These are phyloP conservation scores for Penicillium riverlandense DNA, from an alignment of 495 filamentous ascomycete genomes.

Conservation along the genomic window DNA sequence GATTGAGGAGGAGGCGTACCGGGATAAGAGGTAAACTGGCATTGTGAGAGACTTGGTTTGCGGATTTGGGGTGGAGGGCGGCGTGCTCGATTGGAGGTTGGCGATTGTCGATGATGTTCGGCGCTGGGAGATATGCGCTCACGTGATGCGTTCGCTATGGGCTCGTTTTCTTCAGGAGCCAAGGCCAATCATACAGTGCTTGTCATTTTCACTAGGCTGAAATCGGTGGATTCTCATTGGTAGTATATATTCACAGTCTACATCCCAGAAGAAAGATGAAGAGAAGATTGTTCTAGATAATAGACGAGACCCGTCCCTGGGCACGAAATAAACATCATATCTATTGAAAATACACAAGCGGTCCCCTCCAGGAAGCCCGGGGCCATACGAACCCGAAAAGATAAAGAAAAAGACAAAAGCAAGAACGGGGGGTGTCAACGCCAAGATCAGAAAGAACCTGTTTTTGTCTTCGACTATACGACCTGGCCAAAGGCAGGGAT, in stretches of 20 bases:
- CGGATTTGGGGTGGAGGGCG: no score
- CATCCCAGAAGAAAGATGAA: no score
- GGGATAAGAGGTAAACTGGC: conserved; percentile 36
- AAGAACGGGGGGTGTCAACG: conserved; percentile 14
- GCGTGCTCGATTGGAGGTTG: no score
- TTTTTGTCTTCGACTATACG: conserved; percentile 33
- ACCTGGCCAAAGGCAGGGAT: conserved; percentile 65
- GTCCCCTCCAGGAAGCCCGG: not conserved
- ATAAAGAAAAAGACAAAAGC: conserved; percentile 2
- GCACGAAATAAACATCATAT: conserved; percentile 5
- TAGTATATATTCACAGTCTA: no score
- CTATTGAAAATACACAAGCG: conserved; percentile 9
- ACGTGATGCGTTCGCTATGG: no score
- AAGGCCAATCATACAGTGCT: no score
- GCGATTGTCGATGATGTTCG: not conserved
- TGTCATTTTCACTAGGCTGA: no score
- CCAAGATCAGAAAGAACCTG: conserved; percentile 13
- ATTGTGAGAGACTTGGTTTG: conserved; percentile 8
- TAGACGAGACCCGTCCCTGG: not conserved
- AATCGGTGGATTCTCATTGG: no score
- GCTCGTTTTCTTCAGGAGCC: no score
- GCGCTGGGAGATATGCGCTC: not conserved
- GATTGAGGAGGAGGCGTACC: conserved; percentile 17
- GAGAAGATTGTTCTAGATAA: no score
- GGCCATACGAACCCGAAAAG: not conserved